A percentile compares a stretch with the other conserved stretches of the same genome.
phyloP scores from a whole-genome alignment of 2,329 filamentous ascomycete species.

The Rutstroemia sp. region DNA sequence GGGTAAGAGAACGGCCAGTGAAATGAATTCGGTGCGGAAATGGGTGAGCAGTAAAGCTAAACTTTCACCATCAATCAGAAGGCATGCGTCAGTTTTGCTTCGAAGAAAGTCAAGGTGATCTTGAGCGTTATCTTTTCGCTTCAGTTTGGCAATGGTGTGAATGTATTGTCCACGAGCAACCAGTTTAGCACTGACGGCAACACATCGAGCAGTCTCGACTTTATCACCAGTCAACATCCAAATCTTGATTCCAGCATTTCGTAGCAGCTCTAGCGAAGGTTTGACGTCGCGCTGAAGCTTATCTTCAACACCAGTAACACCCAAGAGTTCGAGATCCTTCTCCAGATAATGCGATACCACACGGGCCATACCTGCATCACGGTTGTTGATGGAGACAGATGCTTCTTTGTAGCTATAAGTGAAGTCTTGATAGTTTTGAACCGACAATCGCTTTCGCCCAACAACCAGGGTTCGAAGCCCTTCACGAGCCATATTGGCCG shows the following conservation, averaged over 20 bases:
- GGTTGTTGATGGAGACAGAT: slow-evolving; percentile 68
- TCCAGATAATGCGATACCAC: slow-evolving; percentile 79
- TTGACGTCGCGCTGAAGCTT: slow-evolving; percentile 95
- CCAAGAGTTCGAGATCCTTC: slow-evolving; percentile 80
- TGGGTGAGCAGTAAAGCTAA: slow-evolving; percentile 75
- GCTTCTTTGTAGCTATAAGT: slow-evolving; percentile 68
- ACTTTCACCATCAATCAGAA: slow-evolving; percentile 92
- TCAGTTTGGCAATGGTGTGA: slow-evolving; percentile 82
- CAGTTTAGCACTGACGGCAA: slow-evolving; percentile 89
- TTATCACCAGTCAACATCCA: slow-evolving; percentile 99
- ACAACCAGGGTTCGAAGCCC: slow-evolving; percentile 90
- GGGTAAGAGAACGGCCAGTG: slow-evolving; percentile 77
- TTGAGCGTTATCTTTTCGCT: slow-evolving; percentile 75
- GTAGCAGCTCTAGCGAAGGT: slow-evolving; percentile 84
- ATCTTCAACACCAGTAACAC: slow-evolving; percentile 97
- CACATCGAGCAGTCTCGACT: slow-evolving; percentile 92
- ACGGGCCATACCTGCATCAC: slow-evolving; percentile 73
- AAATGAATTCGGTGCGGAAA: slow-evolving; percentile 79
- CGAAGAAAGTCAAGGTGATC: slow-evolving; percentile 84
- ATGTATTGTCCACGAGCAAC: slow-evolving; percentile 93
- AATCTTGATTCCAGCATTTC: slow-evolving; percentile 97
- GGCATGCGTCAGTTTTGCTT: slow-evolving; percentile 77
- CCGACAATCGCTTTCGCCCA: slow-evolving; percentile 78
- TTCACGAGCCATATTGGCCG: slow-evolving; percentile 98
- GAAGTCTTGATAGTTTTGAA: slow-evolving; percentile 76